Base-by-base conservation (phyloP, 768 basidiomycete species). In the Suillus subluteus region DNA sequence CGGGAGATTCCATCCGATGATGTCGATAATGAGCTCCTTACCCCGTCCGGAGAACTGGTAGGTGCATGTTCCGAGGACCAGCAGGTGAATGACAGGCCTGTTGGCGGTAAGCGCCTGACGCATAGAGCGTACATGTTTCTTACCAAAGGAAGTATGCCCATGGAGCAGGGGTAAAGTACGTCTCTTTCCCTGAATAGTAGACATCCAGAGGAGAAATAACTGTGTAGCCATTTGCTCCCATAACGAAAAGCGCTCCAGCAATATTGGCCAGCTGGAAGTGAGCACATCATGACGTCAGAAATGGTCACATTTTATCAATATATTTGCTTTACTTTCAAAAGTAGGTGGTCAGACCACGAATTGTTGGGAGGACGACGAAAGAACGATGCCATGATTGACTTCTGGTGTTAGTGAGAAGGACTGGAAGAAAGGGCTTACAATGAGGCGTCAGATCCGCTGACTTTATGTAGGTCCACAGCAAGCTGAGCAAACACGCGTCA, bases 101-200 rank as follows among this genome's bases (percentile, higher is more conserved):
- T 64, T 64, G 52, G 38, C 21, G 13, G 21, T 62, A 48, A 63
- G 58, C n/a, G 55, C 15, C 6, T 56, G 30, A 62, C 63, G 35
- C 12, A 21, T 15, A 18, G 41, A 6, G 23, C 40, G 21, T 35
- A 23, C 38, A 15, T 44, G 37, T 16, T 67, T 75, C 82, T 52
- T 65, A 86, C 88, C 88, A 90, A 69, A 88, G 82, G 74, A 83
- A 83, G 78, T 87, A 89, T 18, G 86, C 84, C 80, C 85, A 90
- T 18, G 82, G 77, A 1, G 86, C 85, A 1, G 90, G 90, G 1
- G 90, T 91, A 67, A 91, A 82, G 79, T 89, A 91, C 4, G 90
- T 91, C 67, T 85, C 83, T 74, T 84, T 86, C 35, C 84, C 83
- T 3, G 75, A 72, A 67, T 78, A 78, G 73, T 86, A 87, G 38